Evolutionary conservation across 23 red algal genomes (phyloP).

Genomic region (Rhodosorus marinus): DNA sequence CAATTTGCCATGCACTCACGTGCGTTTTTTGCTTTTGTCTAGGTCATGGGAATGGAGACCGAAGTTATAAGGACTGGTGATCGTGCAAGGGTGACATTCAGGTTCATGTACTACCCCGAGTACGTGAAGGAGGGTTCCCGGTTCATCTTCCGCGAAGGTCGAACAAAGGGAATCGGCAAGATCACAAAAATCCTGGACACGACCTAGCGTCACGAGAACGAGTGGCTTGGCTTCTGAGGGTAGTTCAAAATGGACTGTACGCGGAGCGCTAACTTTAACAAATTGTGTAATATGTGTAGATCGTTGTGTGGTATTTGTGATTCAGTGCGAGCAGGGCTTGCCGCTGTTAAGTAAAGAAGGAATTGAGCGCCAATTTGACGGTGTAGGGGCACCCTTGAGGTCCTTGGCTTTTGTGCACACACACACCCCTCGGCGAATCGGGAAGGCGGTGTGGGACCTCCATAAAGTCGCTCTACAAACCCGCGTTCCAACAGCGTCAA

Average conservation of each 20-base stretch:
- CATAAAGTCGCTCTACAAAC: too few species aligned
- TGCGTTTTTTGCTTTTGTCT: too few species aligned
- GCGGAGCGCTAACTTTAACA: background rate
- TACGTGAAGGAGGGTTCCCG: constrained; percentile 65
- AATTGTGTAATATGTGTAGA: background rate
- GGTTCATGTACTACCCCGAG: constrained; percentile 92
- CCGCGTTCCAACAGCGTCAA: too few species aligned
- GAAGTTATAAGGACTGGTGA: constrained; percentile 88
- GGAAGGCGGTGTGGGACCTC: too few species aligned
- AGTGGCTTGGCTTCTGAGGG: too few species aligned
- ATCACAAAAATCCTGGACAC: constrained; percentile 14
- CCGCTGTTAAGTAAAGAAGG: background rate
- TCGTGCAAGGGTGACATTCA: constrained; percentile 69
- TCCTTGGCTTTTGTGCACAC: too few species aligned
- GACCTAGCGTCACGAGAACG: too few species aligned
- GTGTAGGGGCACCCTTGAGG: too few species aligned
- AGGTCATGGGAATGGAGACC: constrained; percentile 66
- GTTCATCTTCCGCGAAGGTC: constrained; percentile 92
- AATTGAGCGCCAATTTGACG: too few species aligned
- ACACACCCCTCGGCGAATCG: too few species aligned
- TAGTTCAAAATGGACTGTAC: background rate
- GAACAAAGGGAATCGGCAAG: constrained; percentile 82
- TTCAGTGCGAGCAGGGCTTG: constrained; percentile 14
- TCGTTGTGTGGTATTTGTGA: background rate
- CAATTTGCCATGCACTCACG: too few species aligned